phyloP scores from a whole-genome alignment of 352 stramenopile genomes.

The Phytophthora pinifolia region DNA sequence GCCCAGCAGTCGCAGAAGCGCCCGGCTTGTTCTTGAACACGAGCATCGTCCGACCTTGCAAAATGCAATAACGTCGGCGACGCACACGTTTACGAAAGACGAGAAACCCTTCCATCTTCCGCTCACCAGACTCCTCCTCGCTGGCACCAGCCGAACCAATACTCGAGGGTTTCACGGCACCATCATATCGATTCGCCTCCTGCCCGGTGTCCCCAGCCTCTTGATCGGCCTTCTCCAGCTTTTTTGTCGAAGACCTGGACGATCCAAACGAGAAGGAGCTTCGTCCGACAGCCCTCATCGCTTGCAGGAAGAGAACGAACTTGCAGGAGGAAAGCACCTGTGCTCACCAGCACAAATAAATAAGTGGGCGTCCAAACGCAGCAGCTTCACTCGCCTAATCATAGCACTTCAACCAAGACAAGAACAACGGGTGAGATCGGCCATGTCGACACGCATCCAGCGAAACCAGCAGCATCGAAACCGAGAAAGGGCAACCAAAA shows the following conservation, averaged over 20 bases:
- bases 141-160: constrained; percentile 3
- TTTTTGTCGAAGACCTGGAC: constrained; percentile 22
- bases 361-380: constrained; percentile 2
- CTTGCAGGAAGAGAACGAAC: neutral
- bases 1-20: constrained; percentile 26
- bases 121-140: constrained; percentile 3
- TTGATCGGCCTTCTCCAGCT: constrained; percentile 4
- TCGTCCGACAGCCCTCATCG: constrained; percentile 13
- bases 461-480: constrained; percentile 7
- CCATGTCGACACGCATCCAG: neutral
- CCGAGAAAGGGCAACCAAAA: constrained; percentile 6
- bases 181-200: constrained; percentile 2
- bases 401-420: constrained; percentile 23
- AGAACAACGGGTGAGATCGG: constrained; percentile 5
- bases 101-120: constrained; percentile 63
- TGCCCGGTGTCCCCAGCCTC: neutral
- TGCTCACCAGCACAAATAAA: constrained; percentile 8
- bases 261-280: constrained; percentile 25
- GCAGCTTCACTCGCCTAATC: constrained; percentile 12
- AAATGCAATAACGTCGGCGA: constrained; percentile 70
- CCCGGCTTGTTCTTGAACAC: constrained; percentile 69
- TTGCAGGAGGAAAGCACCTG: neutral
- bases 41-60: constrained; percentile 51
- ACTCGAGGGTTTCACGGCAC: constrained; percentile 4
- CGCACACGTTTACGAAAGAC: constrained; percentile 58